Percentiles rank a stretch among this genome's conserved stretches.
Conservation (phyloP, 2,329 filamentous ascomycete genomes). For the Westerdykella sp. region DNA sequence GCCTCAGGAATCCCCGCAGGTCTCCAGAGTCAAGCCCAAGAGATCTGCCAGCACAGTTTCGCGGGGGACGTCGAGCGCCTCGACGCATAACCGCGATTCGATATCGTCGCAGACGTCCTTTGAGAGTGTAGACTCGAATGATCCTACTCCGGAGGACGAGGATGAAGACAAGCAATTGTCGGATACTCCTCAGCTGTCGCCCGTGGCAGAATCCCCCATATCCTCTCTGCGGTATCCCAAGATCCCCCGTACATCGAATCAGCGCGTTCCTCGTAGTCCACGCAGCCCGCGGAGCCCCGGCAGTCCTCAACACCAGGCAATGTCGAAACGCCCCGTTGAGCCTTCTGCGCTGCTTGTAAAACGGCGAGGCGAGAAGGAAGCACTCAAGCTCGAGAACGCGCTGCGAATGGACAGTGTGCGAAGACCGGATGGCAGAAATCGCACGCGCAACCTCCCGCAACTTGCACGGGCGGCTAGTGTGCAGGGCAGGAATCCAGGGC, state of each 20-base stretch:
- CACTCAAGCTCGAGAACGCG: conserved; percentile 32
- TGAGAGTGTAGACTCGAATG: conserved; percentile 41
- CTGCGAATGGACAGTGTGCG: conserved; percentile 25
- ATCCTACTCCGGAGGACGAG: conserved; percentile 43
- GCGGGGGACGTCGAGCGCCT: conserved; percentile 21
- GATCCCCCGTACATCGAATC: conserved; percentile 43
- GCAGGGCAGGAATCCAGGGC: conserved; percentile 15
- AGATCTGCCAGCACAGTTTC: conserved; percentile 25
- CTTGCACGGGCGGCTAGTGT: conserved; percentile 22
- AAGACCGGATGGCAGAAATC: conserved; percentile 2
- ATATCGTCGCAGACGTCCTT: conserved; percentile 40
- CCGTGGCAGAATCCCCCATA: conserved; percentile 42
- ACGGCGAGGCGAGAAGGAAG: conserved; percentile 29
- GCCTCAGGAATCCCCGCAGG: conserved; percentile 15
- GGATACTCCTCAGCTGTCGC: conserved; percentile 31
- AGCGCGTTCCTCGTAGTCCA: conserved; percentile 40
- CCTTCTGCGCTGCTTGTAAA: conserved; percentile 34
- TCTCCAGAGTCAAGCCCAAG: conserved; percentile 18
- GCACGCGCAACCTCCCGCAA: conserved; percentile 7
- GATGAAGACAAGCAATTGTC: conserved; percentile 32
- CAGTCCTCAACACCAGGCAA: conserved; percentile 6
- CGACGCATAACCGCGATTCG: conserved; percentile 29
- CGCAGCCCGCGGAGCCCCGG: conserved; percentile 13
- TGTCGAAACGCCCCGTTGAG: conserved; percentile 3
- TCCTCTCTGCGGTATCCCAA: conserved; percentile 43